phyloP scores from a whole-genome alignment of 345 rosid species.

The Arabis hirsuta region DNA sequence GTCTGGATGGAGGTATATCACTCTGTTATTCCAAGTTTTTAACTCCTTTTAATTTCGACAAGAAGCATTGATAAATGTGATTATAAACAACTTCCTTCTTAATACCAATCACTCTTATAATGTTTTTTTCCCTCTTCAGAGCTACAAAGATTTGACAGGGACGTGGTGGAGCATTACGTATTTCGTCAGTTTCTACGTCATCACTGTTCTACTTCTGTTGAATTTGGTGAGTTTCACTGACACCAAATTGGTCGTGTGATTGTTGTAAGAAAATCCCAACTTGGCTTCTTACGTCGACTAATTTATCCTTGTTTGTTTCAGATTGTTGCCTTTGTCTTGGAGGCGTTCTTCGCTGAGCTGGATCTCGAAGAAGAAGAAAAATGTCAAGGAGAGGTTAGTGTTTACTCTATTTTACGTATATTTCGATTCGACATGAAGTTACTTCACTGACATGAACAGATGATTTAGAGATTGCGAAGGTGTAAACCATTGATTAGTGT shows the following conservation, averaged over 20 bases:
- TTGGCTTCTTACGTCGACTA: neutral
- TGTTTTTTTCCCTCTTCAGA: constrained; percentile 53
- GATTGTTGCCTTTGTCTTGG: constrained; percentile 98
- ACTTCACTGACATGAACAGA: constrained; percentile 17
- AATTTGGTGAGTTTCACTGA: constrained; percentile 73
- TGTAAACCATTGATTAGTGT: neutral
- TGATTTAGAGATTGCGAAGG: neutral
- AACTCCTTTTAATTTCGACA: constrained; percentile 12
- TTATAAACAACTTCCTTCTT: constrained; percentile 15
- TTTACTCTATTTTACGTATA: constrained; percentile 2
- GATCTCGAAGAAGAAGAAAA: constrained; percentile 75
- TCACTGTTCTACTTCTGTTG: constrained; percentile 78
- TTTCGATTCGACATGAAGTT: neutral
- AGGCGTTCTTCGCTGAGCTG: constrained; percentile 95
- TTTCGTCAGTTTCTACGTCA: constrained; percentile 90
- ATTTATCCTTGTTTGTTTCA: constrained; percentile 45
- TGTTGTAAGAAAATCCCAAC: neutral
- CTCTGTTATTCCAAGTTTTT: neutral
- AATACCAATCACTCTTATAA: constrained; percentile 2
- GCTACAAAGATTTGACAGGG: constrained; percentile 84
- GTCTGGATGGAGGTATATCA: constrained; percentile 84
- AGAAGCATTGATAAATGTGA: constrained; percentile 31
- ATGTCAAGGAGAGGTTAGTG: constrained; percentile 64
- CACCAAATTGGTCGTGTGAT: neutral
- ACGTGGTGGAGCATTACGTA: constrained; percentile 75